Evolutionary conservation across 2,329 filamentous ascomycete genomes (phyloP).

Genomic region (Aspergillus intermedius): DNA sequence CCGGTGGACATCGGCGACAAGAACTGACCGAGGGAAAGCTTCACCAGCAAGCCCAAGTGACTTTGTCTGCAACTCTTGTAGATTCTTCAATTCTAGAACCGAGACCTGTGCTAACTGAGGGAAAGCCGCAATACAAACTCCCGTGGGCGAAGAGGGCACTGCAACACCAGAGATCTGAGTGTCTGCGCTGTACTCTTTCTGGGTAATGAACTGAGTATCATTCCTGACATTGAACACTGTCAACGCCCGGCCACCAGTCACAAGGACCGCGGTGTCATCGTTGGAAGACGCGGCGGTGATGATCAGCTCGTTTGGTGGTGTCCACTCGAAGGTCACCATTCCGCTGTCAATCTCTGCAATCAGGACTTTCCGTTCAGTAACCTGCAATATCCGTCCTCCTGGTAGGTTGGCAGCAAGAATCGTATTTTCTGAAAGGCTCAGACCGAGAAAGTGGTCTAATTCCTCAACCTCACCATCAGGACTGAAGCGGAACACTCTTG

Average conservation of each 20-base stretch:
- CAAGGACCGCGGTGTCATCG: constrained; percentile 61
- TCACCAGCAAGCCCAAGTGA: constrained; percentile 59
- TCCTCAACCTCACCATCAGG: constrained; percentile 76
- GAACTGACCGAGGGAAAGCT: constrained; percentile 75
- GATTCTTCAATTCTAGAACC: constrained; percentile 60
- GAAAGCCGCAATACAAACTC: constrained; percentile 74
- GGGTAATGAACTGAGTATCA: constrained; percentile 51
- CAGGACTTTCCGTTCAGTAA: constrained; percentile 59
- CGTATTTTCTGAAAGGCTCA: constrained; percentile 64
- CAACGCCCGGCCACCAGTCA: constrained; percentile 66
- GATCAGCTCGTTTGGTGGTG: constrained; percentile 38
- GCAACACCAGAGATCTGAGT: constrained; percentile 84
- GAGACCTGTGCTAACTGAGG: constrained; percentile 78
- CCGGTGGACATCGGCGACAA: constrained; percentile 67
- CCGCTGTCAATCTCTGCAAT: constrained; percentile 54
- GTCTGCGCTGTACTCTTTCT: constrained; percentile 56
- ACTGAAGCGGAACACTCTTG: constrained; percentile 73
- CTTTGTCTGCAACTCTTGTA: constrained; percentile 61
- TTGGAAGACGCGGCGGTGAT: constrained; percentile 79
- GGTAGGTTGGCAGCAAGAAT: constrained; percentile 63
- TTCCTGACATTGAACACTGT: constrained; percentile 60
- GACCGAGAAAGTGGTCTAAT: constrained; percentile 65
- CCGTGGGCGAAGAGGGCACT: constrained; percentile 56
- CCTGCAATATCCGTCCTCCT: constrained; percentile 62
- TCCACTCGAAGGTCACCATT: constrained; percentile 42